Evolutionary conservation across 129 eudicot species (phyloP).

Genomic region (Tagetes erecta): DNA sequence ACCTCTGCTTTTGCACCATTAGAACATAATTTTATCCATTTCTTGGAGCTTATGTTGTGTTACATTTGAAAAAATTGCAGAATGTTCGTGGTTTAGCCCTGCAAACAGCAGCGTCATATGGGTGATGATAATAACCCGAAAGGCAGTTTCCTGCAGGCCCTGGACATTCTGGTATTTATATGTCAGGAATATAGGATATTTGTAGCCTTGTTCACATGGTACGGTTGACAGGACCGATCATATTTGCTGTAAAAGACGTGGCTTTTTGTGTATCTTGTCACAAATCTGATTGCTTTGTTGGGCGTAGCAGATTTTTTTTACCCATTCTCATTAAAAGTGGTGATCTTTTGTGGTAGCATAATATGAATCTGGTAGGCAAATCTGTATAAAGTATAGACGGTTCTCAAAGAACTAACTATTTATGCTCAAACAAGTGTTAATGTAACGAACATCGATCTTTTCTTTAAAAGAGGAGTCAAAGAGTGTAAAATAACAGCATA

Average conservation of each 20-base stretch:
- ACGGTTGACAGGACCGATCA: conserved; percentile 11
- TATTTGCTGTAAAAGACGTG: conserved; percentile 25
- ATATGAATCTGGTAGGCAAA: not conserved
- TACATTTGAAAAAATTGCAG: conserved; percentile 11
- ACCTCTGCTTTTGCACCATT: not conserved
- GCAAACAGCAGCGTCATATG: conserved; percentile 21
- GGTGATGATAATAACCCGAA: conserved; percentile 16
- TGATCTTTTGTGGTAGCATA: not conserved
- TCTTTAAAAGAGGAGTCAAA: no score
- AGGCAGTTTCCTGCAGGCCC: not conserved
- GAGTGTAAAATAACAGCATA: no score
- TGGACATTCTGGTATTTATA: conserved; percentile 27
- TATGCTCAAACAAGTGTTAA: no score
- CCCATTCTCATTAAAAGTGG: not conserved
- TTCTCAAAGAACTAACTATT: no score
- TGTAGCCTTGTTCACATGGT: conserved; percentile 17
- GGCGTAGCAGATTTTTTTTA: conserved; percentile 17
- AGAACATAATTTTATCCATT: conserved; percentile 10
- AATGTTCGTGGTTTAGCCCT: conserved; percentile 14
- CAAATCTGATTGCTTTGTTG: conserved; percentile 19
- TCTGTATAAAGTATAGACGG: not conserved
- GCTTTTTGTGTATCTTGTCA: conserved; percentile 1
- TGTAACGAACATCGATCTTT: no score
- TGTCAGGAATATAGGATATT: conserved; percentile 6
- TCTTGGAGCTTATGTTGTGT: conserved; percentile 13